Percentiles rank a stretch among this genome's conserved stretches.
Evolutionary conservation across 2,329 filamentous ascomycete genomes (phyloP).

Genomic region (Fusarium ambrosium): DNA sequence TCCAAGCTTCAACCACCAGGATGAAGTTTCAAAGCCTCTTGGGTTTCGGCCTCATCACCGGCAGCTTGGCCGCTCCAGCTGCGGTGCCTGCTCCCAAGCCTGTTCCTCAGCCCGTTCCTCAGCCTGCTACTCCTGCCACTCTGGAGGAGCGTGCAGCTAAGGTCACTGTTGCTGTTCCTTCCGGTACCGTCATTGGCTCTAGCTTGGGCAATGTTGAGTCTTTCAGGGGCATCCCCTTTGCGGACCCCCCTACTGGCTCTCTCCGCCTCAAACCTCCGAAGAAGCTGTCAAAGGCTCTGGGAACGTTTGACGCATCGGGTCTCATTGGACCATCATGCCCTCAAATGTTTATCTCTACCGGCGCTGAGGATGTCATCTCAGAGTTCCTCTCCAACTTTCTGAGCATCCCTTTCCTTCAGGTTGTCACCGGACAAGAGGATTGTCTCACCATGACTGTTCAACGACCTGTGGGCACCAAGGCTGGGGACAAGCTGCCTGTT

Average conservation of each 20-base stretch:
- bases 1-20: conserved; percentile 2
- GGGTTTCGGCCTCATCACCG: conserved; percentile 33
- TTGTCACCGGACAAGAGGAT: conserved; percentile 70
- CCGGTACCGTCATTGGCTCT: conserved; percentile 69
- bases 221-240: conserved; percentile 83
- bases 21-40: conserved; percentile 38
- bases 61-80: conserved; percentile 38
- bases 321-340: conserved; percentile 73
- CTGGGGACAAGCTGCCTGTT: conserved; percentile 72
- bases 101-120: conserved; percentile 22
- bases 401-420: conserved; percentile 71
- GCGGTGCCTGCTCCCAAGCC: conserved; percentile 19
- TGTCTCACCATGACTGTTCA: conserved; percentile 73
- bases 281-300: conserved; percentile 66
- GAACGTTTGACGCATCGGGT: conserved; percentile 72
- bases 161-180: conserved; percentile 67
- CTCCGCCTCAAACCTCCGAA: conserved; percentile 79
- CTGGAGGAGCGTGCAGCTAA: conserved; percentile 59
- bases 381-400: conserved; percentile 64
- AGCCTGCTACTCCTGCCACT: conserved; percentile 37
- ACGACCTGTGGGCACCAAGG: conserved; percentile 68
- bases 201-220: conserved; percentile 68
- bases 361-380: conserved; percentile 54
- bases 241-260: conserved; percentile 74
- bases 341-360: conserved; percentile 74